Evolutionary conservation across 148 eudicot species (phyloP).

Genomic region (Rhododendron ovatum): DNA sequence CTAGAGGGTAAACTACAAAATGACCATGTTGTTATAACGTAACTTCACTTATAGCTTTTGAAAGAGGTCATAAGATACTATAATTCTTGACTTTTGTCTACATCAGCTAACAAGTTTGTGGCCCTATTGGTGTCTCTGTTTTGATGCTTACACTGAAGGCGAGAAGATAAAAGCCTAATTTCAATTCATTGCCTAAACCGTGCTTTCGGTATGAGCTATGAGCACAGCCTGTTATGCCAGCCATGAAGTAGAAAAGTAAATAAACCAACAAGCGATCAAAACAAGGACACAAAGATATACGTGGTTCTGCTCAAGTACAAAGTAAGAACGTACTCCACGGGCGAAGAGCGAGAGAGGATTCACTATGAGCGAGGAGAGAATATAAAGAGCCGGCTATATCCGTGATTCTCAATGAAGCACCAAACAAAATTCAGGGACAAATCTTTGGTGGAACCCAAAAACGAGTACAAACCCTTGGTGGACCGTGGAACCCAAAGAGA

Average conservation of each 20-base stretch:
- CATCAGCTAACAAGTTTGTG: background rate
- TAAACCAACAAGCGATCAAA: background rate
- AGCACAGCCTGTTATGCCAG: background rate
- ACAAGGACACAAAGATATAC: background rate
- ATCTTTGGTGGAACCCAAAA: too few species aligned
- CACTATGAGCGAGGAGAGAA: background rate
- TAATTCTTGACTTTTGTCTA: background rate
- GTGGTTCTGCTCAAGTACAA: background rate
- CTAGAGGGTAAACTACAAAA: background rate
- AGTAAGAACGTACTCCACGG: background rate
- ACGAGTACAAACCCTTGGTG: background rate
- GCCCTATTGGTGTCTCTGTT: background rate
- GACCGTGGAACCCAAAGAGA: background rate
- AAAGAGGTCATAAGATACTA: background rate
- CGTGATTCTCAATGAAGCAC: too few species aligned
- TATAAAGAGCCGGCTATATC: background rate
- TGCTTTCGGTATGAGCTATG: background rate
- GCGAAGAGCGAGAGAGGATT: background rate
- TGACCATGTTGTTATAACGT: background rate
- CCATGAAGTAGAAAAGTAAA: background rate
- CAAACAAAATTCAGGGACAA: too few species aligned
- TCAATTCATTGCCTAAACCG: background rate
- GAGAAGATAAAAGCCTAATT: background rate
- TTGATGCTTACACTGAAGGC: background rate
- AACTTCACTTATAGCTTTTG: background rate